phyloP scores from a whole-genome alignment of 202 grass and related monocot species.

The Setaria viridis region DNA sequence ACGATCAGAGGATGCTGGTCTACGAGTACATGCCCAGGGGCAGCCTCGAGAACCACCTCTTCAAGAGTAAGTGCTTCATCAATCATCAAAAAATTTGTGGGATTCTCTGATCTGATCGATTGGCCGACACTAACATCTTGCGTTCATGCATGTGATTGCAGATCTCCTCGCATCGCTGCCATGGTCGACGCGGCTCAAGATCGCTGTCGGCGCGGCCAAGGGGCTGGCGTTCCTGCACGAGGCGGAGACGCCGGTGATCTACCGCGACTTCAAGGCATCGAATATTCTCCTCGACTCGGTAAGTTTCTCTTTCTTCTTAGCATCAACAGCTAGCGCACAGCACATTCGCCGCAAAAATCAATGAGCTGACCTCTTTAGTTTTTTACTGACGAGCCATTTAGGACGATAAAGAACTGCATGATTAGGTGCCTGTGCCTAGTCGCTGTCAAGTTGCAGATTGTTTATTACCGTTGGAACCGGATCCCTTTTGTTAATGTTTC shows the following conservation, averaged over 20 bases:
- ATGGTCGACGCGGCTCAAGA: conserved; percentile 88
- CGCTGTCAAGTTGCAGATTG: conserved; percentile 22
- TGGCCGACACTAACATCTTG: neutral
- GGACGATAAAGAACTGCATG: neutral
- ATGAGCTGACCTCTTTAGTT: too few relatives aligned
- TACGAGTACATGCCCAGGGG: conserved; percentile 81
- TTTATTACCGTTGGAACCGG: neutral
- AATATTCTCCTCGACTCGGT: conserved; percentile 75
- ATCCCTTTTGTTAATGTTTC: neutral
- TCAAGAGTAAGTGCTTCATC: conserved; percentile 60
- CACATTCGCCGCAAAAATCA: neutral
- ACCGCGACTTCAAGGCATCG: conserved; percentile 80
- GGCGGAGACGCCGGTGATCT: conserved; percentile 73
- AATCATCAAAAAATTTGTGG: neutral
- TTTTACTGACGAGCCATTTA: neutral
- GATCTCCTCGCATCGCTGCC: conserved; percentile 57
- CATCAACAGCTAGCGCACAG: neutral
- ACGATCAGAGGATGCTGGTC: conserved; percentile 83
- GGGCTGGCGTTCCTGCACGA: conserved; percentile 81
- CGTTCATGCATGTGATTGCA: conserved; percentile 19
- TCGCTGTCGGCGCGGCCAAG: conserved; percentile 76
- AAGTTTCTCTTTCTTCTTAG: conserved; percentile 11
- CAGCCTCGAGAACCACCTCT: conserved; percentile 89
- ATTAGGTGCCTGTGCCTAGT: neutral
- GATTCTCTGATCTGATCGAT: neutral